Percentiles rank a stretch among this genome's conserved stretches.
Evolutionary conservation across 352 stramenopile species (phyloP).

Genomic region (Phytophthora citricola): DNA sequence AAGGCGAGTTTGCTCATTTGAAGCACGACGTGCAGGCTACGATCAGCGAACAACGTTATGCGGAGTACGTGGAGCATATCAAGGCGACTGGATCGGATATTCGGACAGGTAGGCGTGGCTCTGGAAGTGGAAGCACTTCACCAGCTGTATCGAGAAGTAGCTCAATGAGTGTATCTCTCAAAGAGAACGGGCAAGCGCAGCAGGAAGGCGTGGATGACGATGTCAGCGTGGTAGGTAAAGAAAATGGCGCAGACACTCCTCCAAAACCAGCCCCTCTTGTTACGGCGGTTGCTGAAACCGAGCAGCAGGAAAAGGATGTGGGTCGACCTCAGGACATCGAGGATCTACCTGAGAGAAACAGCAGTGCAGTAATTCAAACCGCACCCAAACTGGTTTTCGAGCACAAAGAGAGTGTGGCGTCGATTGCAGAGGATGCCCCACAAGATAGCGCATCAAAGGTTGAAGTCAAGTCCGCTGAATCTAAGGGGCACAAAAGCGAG

Average conservation of each 20-base stretch:
- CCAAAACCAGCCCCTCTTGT: neutral
- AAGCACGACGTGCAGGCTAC: constrained; percentile 80
- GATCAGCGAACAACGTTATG: constrained; percentile 77
- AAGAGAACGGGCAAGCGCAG: neutral
- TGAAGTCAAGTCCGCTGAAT: constrained; percentile 1
- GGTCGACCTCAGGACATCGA: constrained; percentile 34
- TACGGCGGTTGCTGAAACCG: neutral
- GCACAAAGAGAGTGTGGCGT: constrained; percentile 41
- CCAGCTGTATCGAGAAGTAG: constrained; percentile 18
- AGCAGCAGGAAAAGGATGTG: constrained; percentile 1
- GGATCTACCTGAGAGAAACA: constrained; percentile 60
- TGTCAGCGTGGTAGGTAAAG: constrained; percentile 30
- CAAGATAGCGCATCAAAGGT: neutral
- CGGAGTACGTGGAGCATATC: constrained; percentile 79
- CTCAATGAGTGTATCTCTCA: constrained; percentile 17
- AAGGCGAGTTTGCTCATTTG: constrained; percentile 70
- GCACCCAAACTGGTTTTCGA: constrained; percentile 53
- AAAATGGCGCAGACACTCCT: constrained; percentile 12
- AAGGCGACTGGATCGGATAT: constrained; percentile 75
- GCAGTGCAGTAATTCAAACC: constrained; percentile 37
- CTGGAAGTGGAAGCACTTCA: constrained; percentile 16
- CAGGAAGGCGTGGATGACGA: constrained; percentile 21
- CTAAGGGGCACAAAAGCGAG: neutral
- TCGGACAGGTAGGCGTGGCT: constrained; percentile 60
- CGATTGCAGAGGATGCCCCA: constrained; percentile 6